Evolutionary conservation across 2,329 filamentous ascomycete genomes (phyloP).

Genomic region (Blastomyces percursus): DNA sequence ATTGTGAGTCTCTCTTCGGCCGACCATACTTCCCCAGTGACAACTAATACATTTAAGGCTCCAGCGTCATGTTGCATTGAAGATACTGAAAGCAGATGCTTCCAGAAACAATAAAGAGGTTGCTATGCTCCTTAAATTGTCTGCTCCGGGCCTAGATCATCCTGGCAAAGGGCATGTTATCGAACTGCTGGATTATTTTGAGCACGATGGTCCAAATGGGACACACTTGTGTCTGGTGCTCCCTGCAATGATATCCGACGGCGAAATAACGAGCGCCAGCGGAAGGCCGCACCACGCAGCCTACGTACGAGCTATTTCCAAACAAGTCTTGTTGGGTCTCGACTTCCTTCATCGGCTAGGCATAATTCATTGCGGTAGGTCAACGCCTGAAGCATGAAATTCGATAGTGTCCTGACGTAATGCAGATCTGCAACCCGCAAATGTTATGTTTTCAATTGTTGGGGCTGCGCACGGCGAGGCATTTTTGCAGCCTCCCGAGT

Average conservation of each 20-base stretch:
- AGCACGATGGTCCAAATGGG: constrained; percentile 18
- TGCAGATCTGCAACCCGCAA: constrained; percentile 18
- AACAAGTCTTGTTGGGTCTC: constrained; percentile 15
- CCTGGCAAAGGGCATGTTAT: constrained; percentile 16
- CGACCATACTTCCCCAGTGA: constrained; percentile 8
- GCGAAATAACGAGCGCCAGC: constrained; percentile 14
- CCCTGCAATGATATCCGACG: constrained; percentile 19
- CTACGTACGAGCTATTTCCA: constrained; percentile 14
- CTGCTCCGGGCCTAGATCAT: constrained; percentile 10
- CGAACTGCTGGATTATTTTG: constrained; percentile 18
- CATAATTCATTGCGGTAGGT: constrained; percentile 17
- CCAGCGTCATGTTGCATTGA: constrained; percentile 16
- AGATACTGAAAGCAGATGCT: constrained; percentile 19
- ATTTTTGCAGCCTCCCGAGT: constrained; percentile 11
- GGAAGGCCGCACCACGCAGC: constrained; percentile 10
- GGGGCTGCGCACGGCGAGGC: background rate
- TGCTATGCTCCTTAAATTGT: constrained; percentile 14
- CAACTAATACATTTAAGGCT: constrained; percentile 11
- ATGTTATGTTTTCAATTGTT: constrained; percentile 15
- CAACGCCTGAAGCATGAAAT: background rate
- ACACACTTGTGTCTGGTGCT: constrained; percentile 19
- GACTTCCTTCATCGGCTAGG: constrained; percentile 14
- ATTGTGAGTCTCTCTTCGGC: constrained; percentile 7
- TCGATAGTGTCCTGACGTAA: constrained; percentile 1
- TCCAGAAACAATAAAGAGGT: constrained; percentile 17